Evolutionary conservation across 768 basidiomycete genomes (phyloP).

Genomic region (Calvatia gigantea): DNA sequence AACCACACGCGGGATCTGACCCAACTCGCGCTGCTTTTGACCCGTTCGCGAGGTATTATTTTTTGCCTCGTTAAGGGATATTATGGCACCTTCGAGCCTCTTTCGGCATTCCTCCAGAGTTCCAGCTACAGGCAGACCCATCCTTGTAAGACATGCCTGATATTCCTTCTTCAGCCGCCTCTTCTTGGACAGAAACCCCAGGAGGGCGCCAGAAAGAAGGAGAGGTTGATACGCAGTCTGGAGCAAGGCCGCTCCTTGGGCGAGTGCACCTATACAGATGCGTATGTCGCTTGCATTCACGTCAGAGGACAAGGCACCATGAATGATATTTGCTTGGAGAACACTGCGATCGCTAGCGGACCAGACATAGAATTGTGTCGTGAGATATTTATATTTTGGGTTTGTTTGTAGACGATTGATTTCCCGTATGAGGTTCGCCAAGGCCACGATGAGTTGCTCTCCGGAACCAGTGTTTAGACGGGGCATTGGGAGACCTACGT

Average conservation of each 20-base stretch:
- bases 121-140: slow-evolving; percentile 35
- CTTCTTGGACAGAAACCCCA: slow-evolving; percentile 37
- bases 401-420: slow-evolving; percentile 23
- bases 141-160: slow-evolving; percentile 34
- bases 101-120: slow-evolving; percentile 33
- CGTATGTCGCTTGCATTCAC: slow-evolving; percentile 32
- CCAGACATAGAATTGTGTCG: slow-evolving; percentile 48
- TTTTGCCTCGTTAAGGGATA: slow-evolving; percentile 29
- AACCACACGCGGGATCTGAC: slow-evolving; percentile 42
- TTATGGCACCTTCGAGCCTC: slow-evolving; percentile 33
- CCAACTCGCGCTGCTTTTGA: slow-evolving; percentile 30
- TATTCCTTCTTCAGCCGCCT: slow-evolving; percentile 33
- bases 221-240: slow-evolving; percentile 47
- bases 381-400: slow-evolving; percentile 17
- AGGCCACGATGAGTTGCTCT: slow-evolving; percentile 28
- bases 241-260: slow-evolving; percentile 45
- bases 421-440: slow-evolving; percentile 32
- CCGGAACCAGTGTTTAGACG: slow-evolving; percentile 22
- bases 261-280: slow-evolving; percentile 46
- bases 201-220: slow-evolving; percentile 40
- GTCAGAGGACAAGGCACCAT: slow-evolving; percentile 33
- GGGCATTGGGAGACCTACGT: slow-evolving; percentile 17
- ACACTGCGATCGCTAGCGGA: slow-evolving; percentile 34
- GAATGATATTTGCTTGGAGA: slow-evolving; percentile 39
- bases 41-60: slow-evolving; percentile 13